A percentile compares a stretch with the other conserved stretches of the same genome.
These are phyloP conservation scores for Croton setiger DNA, from an alignment of 441 rosid genomes.

Conservation along the genomic window DNA sequence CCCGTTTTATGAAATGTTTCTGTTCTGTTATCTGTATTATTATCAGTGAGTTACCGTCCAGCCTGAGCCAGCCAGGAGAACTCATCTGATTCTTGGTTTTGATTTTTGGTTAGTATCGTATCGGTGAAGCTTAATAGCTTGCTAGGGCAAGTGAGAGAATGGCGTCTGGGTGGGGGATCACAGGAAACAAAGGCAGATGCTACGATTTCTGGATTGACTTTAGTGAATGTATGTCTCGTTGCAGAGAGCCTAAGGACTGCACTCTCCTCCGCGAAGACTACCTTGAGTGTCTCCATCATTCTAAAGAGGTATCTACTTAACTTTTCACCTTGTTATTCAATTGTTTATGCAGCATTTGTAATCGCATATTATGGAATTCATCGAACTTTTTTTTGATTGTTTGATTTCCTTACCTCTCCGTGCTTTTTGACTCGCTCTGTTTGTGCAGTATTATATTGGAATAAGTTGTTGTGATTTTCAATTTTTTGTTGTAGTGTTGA, in stretches of 20 bases:
- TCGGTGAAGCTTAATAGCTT: background rate
- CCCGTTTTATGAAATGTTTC: too few species aligned
- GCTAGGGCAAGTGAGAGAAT: constrained; percentile 25
- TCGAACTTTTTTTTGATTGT: background rate
- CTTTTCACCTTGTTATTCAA: background rate
- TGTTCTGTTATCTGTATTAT: too few species aligned
- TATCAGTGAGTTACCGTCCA: too few species aligned
- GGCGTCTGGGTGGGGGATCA: constrained; percentile 99
- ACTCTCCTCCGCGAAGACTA: constrained; percentile 90
- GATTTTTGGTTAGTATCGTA: too few species aligned
- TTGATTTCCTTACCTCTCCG: background rate
- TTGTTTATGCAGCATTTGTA: background rate
- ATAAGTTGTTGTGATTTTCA: background rate
- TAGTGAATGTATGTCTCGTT: constrained; percentile 94
- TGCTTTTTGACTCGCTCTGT: background rate
- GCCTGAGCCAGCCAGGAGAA: background rate
- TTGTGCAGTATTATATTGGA: background rate
- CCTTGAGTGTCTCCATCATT: constrained; percentile 97
- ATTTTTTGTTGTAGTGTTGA: background rate
- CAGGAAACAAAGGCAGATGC: constrained; percentile 93
- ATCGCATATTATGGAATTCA: background rate
- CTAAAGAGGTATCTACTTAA: constrained; percentile 69
- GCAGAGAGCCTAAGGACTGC: constrained; percentile 96
- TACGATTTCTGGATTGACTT: constrained; percentile 98
- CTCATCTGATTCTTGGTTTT: background rate